A percentile compares a stretch with the other conserved stretches of the same genome.
These are phyloP conservation scores for Tolypocladium endophyticum DNA, from an alignment of 2,329 filamentous ascomycete species.

Conservation along the genomic window DNA sequence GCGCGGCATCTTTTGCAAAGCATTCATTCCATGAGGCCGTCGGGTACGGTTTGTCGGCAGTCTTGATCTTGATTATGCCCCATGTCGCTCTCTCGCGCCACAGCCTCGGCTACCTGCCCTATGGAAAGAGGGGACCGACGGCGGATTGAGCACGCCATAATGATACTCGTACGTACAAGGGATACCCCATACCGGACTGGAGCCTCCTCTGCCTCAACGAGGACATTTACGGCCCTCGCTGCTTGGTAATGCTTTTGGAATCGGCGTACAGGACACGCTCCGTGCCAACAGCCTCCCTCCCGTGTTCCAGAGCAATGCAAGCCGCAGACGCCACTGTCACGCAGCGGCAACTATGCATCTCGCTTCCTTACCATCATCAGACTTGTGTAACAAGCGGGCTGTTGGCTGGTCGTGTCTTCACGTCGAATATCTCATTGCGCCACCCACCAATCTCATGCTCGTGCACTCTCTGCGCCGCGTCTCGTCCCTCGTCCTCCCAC, in stretches of 20 bases:
- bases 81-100: background rate
- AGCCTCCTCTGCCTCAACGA: background rate
- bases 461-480: slow-evolving; percentile 63
- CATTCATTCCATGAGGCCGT: background rate
- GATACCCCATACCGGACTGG: background rate
- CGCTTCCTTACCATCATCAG: background rate
- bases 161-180: background rate
- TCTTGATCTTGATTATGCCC: background rate
- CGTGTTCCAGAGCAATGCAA: background rate
- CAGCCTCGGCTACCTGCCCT: background rate
- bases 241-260: background rate
- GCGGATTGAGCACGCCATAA: background rate
- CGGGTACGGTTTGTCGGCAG: background rate
- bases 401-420: slow-evolving; percentile 21
- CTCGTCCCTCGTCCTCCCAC: slow-evolving; percentile 72
- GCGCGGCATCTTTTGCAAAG: background rate
- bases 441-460: slow-evolving; percentile 64
- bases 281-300: background rate
- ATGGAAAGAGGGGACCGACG: background rate
- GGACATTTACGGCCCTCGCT: background rate
- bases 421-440: slow-evolving; percentile 75
- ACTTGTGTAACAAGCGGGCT: background rate
- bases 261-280: background rate
- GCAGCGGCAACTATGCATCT: background rate
- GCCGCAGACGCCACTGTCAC: background rate